Conservation (phyloP, 495 filamentous ascomycete genomes). For the Xylaria flabelliformis region DNA sequence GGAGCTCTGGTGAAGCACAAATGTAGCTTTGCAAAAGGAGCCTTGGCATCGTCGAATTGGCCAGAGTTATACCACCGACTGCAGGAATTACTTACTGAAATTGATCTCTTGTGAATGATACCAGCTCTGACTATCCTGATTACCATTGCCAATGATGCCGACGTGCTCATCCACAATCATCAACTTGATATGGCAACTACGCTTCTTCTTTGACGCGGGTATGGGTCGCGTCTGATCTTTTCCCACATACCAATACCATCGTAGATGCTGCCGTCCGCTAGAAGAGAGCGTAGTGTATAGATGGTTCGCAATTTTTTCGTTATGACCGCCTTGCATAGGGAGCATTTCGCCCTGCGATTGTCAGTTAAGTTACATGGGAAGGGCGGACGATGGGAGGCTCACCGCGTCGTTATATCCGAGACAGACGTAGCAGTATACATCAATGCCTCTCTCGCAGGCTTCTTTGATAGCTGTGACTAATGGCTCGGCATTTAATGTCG, state of each 20-base stretch:
- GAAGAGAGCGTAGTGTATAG: slow-evolving; percentile 60
- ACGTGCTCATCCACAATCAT: slow-evolving; percentile 73
- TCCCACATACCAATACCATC: slow-evolving; percentile 71
- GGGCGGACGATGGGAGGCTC: slow-evolving; percentile 20
- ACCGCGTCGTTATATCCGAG: slow-evolving; percentile 78
- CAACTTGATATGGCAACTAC: slow-evolving; percentile 77
- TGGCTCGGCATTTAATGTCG: slow-evolving; percentile 70
- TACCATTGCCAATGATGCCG: slow-evolving; percentile 75
- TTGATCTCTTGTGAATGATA: slow-evolving; percentile 80
- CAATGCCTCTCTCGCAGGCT: slow-evolving; percentile 69
- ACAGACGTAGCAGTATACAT: slow-evolving; percentile 72
- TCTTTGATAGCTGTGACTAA: slow-evolving; percentile 51
- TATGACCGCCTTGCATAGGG: slow-evolving; percentile 76
- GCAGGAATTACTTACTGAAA: slow-evolving; percentile 15
- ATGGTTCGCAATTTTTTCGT: slow-evolving; percentile 69
- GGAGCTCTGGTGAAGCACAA: background rate
- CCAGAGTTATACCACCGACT: background rate
- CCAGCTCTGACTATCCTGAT: slow-evolving; percentile 83
- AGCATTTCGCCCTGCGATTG: slow-evolving; percentile 67
- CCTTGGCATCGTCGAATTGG: background rate
- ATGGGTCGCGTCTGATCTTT: slow-evolving; percentile 74
- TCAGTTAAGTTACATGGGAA: background rate
- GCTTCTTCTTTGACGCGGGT: slow-evolving; percentile 63
- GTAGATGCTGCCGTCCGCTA: slow-evolving; percentile 55
- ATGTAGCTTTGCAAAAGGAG: background rate